Evolutionary conservation across 1,139 yeast species (phyloP).

Genomic region (Kodamaea plutei): DNA sequence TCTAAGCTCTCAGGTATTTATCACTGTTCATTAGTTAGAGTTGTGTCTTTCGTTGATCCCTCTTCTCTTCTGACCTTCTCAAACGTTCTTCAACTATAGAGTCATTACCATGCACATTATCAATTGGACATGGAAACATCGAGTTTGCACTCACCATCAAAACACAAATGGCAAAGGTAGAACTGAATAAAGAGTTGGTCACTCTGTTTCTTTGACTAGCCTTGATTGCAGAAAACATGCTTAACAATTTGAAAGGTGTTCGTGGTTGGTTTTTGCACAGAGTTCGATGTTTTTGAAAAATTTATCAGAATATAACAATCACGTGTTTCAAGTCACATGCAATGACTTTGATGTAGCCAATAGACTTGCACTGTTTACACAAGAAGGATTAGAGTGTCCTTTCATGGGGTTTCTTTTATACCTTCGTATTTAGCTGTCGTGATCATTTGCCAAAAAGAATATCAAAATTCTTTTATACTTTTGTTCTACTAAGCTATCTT

Average conservation of each 20-base stretch:
- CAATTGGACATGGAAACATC: conserved; percentile 73
- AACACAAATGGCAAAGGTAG: conserved; percentile 72
- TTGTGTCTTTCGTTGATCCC: too few relatives aligned
- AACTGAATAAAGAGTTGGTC: conserved; percentile 65
- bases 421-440: too few relatives aligned
- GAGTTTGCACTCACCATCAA: conserved; percentile 68
- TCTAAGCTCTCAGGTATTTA: too few relatives aligned
- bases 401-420: too few relatives aligned
- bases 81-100: conserved; percentile 31
- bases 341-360: neutral
- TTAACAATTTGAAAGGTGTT: too few relatives aligned
- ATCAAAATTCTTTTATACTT: too few relatives aligned
- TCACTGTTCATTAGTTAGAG: too few relatives aligned
- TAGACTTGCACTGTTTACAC: too few relatives aligned
- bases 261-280: neutral
- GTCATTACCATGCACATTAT: conserved; percentile 42
- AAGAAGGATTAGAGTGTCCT: too few relatives aligned
- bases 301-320: neutral
- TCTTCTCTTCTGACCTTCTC: conserved; percentile 6
- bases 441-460: too few relatives aligned
- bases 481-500: too few relatives aligned
- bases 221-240: conserved; percentile 33
- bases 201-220: conserved; percentile 55
- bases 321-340: too few relatives aligned
- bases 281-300: conserved; percentile 6